phyloP scores from a whole-genome alignment of 371 early-diverging fungal genomes.

The Capillidium heterosporum region DNA sequence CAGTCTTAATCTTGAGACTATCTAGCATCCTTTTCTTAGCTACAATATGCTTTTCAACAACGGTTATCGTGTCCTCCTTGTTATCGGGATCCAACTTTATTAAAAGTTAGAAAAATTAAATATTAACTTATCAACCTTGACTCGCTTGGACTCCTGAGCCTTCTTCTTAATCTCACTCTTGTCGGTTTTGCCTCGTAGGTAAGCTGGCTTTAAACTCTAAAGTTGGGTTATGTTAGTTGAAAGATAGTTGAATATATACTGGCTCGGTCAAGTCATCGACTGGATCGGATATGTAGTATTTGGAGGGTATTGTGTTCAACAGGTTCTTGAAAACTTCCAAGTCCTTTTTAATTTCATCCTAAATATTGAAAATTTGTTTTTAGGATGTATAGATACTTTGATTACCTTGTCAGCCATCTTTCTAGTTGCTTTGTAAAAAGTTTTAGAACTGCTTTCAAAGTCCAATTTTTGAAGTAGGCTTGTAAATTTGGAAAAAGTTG shows the following conservation, averaged over 20 bases:
- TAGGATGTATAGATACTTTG: too few species aligned
- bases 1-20: not conserved
- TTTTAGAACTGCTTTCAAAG: too few species aligned
- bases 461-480: too few species aligned
- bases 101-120: not conserved
- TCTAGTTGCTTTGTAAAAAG: too few species aligned
- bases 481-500: too few species aligned
- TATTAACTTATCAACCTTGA: not conserved
- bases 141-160: not conserved
- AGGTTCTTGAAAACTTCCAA: not conserved
- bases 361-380: too few species aligned
- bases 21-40: not conserved
- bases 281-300: not conserved
- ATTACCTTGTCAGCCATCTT: too few species aligned
- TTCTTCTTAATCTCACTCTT: not conserved
- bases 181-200: not conserved
- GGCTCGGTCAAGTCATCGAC: not conserved
- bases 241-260: not conserved
- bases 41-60: not conserved
- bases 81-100: too few species aligned
- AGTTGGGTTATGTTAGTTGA: not conserved
- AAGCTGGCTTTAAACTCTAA: not conserved
- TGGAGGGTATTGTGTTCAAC: conserved; percentile 1
- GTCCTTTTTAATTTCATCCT: not conserved
- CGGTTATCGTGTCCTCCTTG: not conserved